Conservation (phyloP, 176 grass and related monocot genomes). For the Eremochloa ophiuroides region DNA sequence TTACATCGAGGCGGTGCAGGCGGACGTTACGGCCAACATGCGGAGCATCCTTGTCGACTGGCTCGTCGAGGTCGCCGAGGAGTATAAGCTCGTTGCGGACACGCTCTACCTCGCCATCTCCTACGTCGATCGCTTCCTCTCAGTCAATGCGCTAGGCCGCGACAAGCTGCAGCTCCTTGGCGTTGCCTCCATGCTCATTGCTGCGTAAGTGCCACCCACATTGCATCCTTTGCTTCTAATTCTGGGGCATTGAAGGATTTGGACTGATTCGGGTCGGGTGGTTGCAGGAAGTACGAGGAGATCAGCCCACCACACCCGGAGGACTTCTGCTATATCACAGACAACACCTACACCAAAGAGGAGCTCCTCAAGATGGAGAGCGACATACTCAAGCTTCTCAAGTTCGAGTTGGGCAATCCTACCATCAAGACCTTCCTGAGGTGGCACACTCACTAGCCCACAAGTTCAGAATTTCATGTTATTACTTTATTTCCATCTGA, state of each 20-base stretch:
- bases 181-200: conserved; percentile 75
- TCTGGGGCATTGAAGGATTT: neutral
- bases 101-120: conserved; percentile 77
- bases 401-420: conserved; percentile 88
- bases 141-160: conserved; percentile 50
- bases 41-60: conserved; percentile 83
- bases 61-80: conserved; percentile 93
- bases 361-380: conserved; percentile 91
- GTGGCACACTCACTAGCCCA: conserved; percentile 13
- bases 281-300: conserved; percentile 87
- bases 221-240: neutral
- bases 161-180: conserved; percentile 87
- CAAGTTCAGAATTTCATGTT: neutral
- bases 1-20: conserved; percentile 74
- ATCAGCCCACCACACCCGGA: conserved; percentile 68
- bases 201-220: conserved; percentile 57
- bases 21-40: conserved; percentile 74
- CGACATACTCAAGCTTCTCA: conserved; percentile 75
- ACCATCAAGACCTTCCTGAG: conserved; percentile 85
- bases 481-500: neutral
- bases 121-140: conserved; percentile 83
- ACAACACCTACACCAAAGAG: conserved; percentile 88
- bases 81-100: conserved; percentile 90
- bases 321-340: conserved; percentile 96
- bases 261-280: neutral